These are phyloP conservation scores for Hirsutella thompsonii DNA, from an alignment of 2,329 filamentous ascomycete genomes.

Conservation along the genomic window DNA sequence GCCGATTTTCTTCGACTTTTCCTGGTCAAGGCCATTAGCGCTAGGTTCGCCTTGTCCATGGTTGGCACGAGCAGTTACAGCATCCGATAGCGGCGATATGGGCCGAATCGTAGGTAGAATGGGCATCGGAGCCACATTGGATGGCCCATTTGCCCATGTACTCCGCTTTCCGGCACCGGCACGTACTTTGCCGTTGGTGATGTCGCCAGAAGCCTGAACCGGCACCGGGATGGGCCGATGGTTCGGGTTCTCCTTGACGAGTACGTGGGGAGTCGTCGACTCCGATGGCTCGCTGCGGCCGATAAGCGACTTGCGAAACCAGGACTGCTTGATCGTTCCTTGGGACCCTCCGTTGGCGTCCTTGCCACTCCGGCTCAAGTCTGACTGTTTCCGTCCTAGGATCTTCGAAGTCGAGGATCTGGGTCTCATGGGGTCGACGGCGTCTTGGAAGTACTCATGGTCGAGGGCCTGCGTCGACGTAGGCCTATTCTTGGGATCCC, in stretches of 20 bases:
- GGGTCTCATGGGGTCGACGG: slow-evolving; percentile 81
- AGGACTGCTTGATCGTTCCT: slow-evolving; percentile 74
- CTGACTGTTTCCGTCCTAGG: slow-evolving; percentile 81
- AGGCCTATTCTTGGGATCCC: slow-evolving; percentile 86
- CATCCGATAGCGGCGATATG: slow-evolving; percentile 90
- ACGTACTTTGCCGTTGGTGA: slow-evolving; percentile 19
- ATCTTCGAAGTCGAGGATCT: slow-evolving; percentile 79
- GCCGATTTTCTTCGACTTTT: slow-evolving; percentile 83
- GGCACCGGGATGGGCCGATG: slow-evolving; percentile 32
- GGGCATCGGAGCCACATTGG: slow-evolving; percentile 78
- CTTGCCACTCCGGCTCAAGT: slow-evolving; percentile 56
- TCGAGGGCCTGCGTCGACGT: slow-evolving; percentile 89
- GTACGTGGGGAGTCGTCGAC: slow-evolving; percentile 33
- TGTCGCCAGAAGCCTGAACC: slow-evolving; percentile 25
- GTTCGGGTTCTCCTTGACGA: slow-evolving; percentile 31
- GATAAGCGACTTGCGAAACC: slow-evolving; percentile 93
- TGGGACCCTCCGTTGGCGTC: slow-evolving; percentile 42
- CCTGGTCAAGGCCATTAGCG: slow-evolving; percentile 31
- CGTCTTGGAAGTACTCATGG: slow-evolving; percentile 90
- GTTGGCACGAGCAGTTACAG: slow-evolving; percentile 79
- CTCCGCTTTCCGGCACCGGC: slow-evolving; percentile 62
- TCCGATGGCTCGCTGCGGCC: slow-evolving; percentile 60
- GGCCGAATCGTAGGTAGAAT: slow-evolving; percentile 91
- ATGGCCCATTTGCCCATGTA: slow-evolving; percentile 80
- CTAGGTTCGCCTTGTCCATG: slow-evolving; percentile 41